Base-by-base conservation (phyloP, 169 alveolate species). In the Plasmodium fragile region DNA sequence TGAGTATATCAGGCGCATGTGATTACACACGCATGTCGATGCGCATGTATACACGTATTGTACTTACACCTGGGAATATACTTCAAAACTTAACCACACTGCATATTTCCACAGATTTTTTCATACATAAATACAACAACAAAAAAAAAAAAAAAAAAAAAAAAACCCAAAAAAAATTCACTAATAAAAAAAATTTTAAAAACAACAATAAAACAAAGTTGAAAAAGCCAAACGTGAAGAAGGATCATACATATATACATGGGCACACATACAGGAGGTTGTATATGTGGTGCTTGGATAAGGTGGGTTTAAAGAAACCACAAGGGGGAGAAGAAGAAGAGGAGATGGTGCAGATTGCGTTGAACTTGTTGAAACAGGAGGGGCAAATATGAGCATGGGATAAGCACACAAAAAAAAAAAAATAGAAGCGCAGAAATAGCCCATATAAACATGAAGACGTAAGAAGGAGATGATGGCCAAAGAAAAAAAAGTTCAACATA, bases 201-300 rank as follows among this genome's bases (percentile, higher is more conserved):
- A 87, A 87, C 82, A 89, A 89, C 71, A 22, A 89, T 89, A 77
- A 89, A 89, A 89, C 94, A 89, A 89, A 89, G 81, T 89, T 89
- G 81, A 89, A 89, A 89, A 89, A 43, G 94, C 89, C 94, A 78
- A 89, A 45, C 34, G 34, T 36, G 45, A 65, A 45, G 72, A n/a
- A n/a, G n/a, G n/a, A n/a, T 0, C 13, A 73, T 16, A 32, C 28
- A 25, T 49, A 69, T 22, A 36, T 34, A 69, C 53, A 28, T 55
- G 49, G 25, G 45, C 65, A 39, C 71, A 77, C 22, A 87, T 32
- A 77, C 73, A 45, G 30, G 32, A 32, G 70, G 69, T n/a, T n/a
- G 41, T 32, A 49, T 13, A 78, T 30, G 55, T 30, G 30, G 53
- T 41, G 30, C 83, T 41, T 39, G 32, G 16, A 78, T 41, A 34